phyloP scores from a whole-genome alignment of 75 land plant species.

The Gnetum montanum region DNA sequence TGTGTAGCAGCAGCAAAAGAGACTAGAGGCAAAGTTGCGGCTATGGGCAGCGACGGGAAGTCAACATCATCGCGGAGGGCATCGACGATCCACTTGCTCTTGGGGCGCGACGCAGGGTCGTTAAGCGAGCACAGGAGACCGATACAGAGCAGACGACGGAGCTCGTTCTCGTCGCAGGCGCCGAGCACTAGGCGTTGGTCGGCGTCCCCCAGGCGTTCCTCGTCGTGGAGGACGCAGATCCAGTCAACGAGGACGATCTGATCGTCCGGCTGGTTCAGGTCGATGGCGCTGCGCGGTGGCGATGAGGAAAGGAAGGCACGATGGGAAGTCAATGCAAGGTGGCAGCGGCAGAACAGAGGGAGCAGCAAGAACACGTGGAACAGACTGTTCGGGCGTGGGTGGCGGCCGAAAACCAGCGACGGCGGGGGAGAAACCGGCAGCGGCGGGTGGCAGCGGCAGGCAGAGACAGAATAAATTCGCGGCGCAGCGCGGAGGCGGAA shows the following conservation, averaged over 20 bases:
- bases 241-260: conserved; percentile 63
- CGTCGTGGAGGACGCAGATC: conserved; percentile 44
- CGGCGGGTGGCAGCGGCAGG: too few relatives aligned
- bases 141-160: conserved; percentile 34
- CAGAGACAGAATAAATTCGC: too few relatives aligned
- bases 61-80: conserved; percentile 23
- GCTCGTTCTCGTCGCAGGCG: conserved; percentile 25
- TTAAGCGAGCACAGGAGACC: conserved; percentile 61
- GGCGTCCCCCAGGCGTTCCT: conserved; percentile 21
- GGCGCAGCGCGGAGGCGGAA: too few relatives aligned
- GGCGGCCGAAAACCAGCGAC: too few relatives aligned
- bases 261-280: conserved; percentile 49
- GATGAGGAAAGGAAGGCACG: too few relatives aligned
- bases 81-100: conserved; percentile 54
- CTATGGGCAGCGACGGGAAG: conserved; percentile 52
- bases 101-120: conserved; percentile 46
- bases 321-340: too few relatives aligned
- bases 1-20: too few relatives aligned
- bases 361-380: too few relatives aligned
- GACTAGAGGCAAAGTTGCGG: too few relatives aligned
- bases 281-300: conserved; percentile 61
- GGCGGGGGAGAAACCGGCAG: too few relatives aligned
- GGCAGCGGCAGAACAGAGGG: too few relatives aligned
- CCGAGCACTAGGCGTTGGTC: conserved; percentile 41
- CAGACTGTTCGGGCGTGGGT: too few relatives aligned